These are phyloP conservation scores for Tuber borchii DNA, from an alignment of 495 filamentous ascomycete species.

Conservation along the genomic window DNA sequence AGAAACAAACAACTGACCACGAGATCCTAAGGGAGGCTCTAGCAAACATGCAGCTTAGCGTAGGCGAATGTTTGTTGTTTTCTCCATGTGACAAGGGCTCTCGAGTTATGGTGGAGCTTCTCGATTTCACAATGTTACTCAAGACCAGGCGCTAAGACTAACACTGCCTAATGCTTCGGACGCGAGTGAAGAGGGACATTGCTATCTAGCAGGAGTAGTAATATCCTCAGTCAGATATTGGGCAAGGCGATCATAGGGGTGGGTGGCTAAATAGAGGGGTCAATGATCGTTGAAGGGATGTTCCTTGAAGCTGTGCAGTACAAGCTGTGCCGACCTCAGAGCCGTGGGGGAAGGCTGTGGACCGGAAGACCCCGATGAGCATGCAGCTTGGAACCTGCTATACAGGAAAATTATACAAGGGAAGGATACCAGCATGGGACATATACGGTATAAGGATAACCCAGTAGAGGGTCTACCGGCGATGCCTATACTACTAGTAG, in stretches of 20 bases:
- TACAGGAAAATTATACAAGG: background rate
- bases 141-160: background rate
- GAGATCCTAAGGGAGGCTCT: background rate
- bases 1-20: background rate
- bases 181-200: background rate
- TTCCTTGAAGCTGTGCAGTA: background rate
- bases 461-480: background rate
- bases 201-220: background rate
- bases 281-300: background rate
- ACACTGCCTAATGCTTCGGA: background rate
- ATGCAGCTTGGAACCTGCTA: background rate
- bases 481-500: background rate
- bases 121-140: background rate
- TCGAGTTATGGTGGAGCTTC: background rate
- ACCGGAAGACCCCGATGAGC: background rate
- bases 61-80: background rate
- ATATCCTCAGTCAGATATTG: background rate
- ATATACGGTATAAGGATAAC: background rate
- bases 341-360: background rate
- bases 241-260: background rate
- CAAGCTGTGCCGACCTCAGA: background rate
- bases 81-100: background rate
- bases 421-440: background rate
- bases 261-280: background rate
- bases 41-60: background rate